Percentiles rank a stretch among this genome's conserved stretches.
phyloP scores from a whole-genome alignment of 2,329 filamentous ascomycete species.

The Fusarium xylarioides region DNA sequence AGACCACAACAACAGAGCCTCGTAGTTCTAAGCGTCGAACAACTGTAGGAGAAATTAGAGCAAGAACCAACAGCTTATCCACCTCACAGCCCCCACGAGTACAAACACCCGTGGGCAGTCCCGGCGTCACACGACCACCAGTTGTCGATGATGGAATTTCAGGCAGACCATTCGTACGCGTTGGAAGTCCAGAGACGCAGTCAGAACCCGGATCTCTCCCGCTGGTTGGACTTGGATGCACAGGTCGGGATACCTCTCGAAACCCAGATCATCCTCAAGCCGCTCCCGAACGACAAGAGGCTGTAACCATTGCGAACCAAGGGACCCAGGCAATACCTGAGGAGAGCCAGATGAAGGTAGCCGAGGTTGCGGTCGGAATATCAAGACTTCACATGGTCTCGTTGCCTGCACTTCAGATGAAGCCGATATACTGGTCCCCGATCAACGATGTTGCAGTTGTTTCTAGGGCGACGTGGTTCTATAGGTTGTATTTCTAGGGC shows the following conservation, averaged over 20 bases:
- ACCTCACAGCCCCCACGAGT: conserved; percentile 34
- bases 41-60: conserved; percentile 17
- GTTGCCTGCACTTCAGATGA: conserved; percentile 85
- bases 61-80: conserved; percentile 27
- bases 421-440: conserved; percentile 97
- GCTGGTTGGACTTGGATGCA: not conserved
- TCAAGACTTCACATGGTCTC: conserved; percentile 91
- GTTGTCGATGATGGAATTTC: conserved; percentile 61
- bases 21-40: conserved; percentile 30
- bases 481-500: conserved; percentile 61
- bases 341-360: conserved; percentile 42
- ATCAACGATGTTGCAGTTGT: conserved; percentile 88
- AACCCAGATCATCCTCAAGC: conserved; percentile 2
- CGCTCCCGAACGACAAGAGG: conserved; percentile 6
- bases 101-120: conserved; percentile 38
- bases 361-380: conserved; percentile 82
- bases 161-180: conserved; percentile 63
- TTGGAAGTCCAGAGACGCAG: conserved; percentile 49
- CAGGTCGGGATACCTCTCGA: conserved; percentile 3
- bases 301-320: conserved; percentile 6
- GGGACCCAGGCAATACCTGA: conserved; percentile 1
- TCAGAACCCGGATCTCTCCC: conserved; percentile 26
- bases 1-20: conserved; percentile 23
- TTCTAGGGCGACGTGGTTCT: conserved; percentile 93
- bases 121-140: conserved; percentile 33